Base-by-base conservation (phyloP, 306 rosid species). In the Malus fusca region DNA sequence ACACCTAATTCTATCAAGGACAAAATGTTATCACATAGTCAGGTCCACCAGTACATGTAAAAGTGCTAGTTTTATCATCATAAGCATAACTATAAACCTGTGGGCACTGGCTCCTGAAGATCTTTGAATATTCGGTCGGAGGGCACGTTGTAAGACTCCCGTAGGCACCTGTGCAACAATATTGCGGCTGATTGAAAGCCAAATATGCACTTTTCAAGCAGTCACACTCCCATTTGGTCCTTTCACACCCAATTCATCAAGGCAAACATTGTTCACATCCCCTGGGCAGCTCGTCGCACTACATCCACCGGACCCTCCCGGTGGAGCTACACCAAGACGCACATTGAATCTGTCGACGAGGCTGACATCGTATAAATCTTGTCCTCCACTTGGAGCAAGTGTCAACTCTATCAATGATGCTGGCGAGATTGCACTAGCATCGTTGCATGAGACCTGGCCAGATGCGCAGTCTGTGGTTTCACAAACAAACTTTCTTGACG, bases 301-400 rank as follows among this genome's bases (percentile, higher is more conserved):
- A 33, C 80, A 80, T 2, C 21, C 35, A 1, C 80, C 69, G 0
- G 55, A 33, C 9, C 84, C 77, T 4, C 80, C 80, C 23, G 35
- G 80, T 3, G 80, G 72, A 4, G 62, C 15, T 0, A 81, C 8
- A 6, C 46, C 28, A 14, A 81, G 25, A 4, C 44, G 73, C 40
- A 76, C 2, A 35, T 76, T 76, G 66, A 53, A 76, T 73, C 79
- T 73, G 11, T 82, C 85, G 6, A 73, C 79, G 13, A 69, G 80
- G 48, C 79, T 73, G 14, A 82, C 15, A n/a, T 82, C 79, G 21
- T 83, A 83, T 55, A 61, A 72, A 28, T 83, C 87, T 61, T 72
- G 79, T 23, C 73, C 77, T 7, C 79, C 71, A 4, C 52, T 14
- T 0, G 8, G 1, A 21, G 74, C 79, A 0, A 67, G 19, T 0